Evolutionary conservation across 176 grass and related monocot species (phyloP).

Genomic region (Oryza meyeriana): DNA sequence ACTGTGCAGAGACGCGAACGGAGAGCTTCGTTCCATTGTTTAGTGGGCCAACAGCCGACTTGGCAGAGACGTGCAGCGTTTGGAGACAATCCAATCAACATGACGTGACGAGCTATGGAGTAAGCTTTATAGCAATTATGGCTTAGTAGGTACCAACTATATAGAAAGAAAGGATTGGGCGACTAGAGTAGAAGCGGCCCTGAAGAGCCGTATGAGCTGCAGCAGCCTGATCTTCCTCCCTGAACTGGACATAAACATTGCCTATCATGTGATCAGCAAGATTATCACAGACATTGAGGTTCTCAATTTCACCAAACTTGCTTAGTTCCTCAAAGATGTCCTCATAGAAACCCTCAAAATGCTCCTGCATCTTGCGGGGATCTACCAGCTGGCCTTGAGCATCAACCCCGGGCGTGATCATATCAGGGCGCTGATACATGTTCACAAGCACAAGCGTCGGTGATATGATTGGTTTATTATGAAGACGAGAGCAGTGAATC

Average conservation of each 20-base stretch:
- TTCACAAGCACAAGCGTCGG: slow-evolving; percentile 44
- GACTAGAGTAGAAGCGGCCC: slow-evolving; percentile 43
- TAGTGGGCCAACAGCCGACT: too few species aligned
- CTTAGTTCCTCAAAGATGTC: slow-evolving; percentile 53
- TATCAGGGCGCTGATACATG: slow-evolving; percentile 51
- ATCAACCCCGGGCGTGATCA: slow-evolving; percentile 55
- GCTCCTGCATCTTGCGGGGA: slow-evolving; percentile 44
- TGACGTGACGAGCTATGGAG: too few species aligned
- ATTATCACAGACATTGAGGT: slow-evolving; percentile 44
- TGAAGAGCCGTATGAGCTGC: slow-evolving; percentile 47
- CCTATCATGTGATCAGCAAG: slow-evolving; percentile 53
- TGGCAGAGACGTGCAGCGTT: too few species aligned
- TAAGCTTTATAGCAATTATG: too few species aligned
- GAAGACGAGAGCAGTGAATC: slow-evolving; percentile 38
- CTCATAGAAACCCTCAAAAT: slow-evolving; percentile 54
- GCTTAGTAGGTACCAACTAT: too few species aligned
- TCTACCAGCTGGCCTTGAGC: slow-evolving; percentile 45
- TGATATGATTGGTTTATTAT: slow-evolving; percentile 51
- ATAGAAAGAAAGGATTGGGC: too few species aligned
- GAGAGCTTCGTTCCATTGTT: too few species aligned
- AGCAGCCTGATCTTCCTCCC: slow-evolving; percentile 50
- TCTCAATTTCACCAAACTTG: slow-evolving; percentile 55
- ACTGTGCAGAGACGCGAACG: too few species aligned
- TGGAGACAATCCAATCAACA: too few species aligned
- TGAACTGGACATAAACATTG: slow-evolving; percentile 52